Evolutionary conservation across 306 rosid species (phyloP).

Genomic region (Prunus davidiana): DNA sequence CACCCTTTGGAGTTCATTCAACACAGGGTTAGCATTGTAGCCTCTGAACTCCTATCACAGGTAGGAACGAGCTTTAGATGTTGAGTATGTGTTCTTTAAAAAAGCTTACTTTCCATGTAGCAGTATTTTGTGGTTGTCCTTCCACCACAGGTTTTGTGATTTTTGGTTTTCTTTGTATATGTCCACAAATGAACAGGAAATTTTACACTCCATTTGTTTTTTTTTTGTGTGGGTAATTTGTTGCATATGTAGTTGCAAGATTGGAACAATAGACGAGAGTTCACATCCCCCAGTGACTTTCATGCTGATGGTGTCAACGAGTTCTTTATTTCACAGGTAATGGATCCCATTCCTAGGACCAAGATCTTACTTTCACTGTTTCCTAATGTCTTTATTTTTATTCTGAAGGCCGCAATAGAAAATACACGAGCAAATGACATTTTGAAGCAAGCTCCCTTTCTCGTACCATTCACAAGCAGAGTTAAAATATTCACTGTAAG

Average conservation of each 20-base stretch:
- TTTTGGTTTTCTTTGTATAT: slow-evolving; percentile 11
- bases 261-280: slow-evolving; percentile 94
- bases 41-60: slow-evolving; percentile 93
- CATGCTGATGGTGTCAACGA: slow-evolving; percentile 99
- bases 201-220: slow-evolving; percentile 12
- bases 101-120: slow-evolving; percentile 11
- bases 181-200: neutral
- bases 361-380: neutral
- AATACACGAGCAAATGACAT: slow-evolving; percentile 90
- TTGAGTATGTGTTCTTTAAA: slow-evolving; percentile 8
- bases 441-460: slow-evolving; percentile 87
- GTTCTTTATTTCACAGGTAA: slow-evolving; percentile 94
- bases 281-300: slow-evolving; percentile 79
- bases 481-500: slow-evolving; percentile 92
- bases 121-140: slow-evolving; percentile 19
- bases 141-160: slow-evolving; percentile 12
- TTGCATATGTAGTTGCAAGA: slow-evolving; percentile 75
- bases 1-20: slow-evolving; percentile 68
- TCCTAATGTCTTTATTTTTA: slow-evolving; percentile 9
- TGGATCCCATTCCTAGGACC: slow-evolving; percentile 12
- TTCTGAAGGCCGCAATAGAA: slow-evolving; percentile 62
- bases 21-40: slow-evolving; percentile 79
- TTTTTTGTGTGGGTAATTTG: neutral
- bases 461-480: slow-evolving; percentile 98
- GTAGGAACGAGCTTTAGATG: slow-evolving; percentile 32